Evolutionary conservation across 75 land plant genomes (phyloP).

Genomic region (Cryptomeria japonica): DNA sequence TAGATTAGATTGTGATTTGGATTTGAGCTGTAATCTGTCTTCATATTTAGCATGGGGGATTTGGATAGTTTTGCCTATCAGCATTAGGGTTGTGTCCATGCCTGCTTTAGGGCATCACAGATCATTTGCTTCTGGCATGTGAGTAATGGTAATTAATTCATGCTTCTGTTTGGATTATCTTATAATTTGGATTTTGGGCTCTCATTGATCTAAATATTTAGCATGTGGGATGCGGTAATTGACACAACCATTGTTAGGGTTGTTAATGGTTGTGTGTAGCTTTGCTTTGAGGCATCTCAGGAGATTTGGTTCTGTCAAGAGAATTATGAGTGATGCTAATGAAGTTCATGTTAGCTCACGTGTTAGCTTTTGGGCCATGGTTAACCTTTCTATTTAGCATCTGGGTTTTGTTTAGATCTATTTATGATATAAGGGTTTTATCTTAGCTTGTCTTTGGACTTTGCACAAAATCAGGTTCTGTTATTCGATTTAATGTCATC

Average conservation of each 20-base stretch:
- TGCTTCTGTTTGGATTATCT: background rate
- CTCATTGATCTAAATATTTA: background rate
- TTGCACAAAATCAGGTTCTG: slow-evolving; percentile 51
- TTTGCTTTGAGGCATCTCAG: background rate
- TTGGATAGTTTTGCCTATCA: background rate
- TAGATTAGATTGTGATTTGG: background rate
- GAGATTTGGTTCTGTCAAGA: background rate
- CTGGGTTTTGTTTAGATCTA: background rate
- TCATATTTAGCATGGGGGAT: background rate
- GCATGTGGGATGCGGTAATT: background rate
- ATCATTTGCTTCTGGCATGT: background rate
- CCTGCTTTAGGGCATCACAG: background rate
- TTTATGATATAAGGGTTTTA: background rate
- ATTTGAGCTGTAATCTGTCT: background rate
- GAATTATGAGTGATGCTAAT: background rate
- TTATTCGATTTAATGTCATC: background rate
- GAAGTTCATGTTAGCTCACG: background rate
- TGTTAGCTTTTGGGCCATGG: background rate
- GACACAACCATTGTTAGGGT: background rate
- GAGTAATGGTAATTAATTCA: background rate
- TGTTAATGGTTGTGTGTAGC: background rate
- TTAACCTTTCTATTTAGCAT: background rate
- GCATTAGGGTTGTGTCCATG: background rate
- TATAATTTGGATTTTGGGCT: background rate
- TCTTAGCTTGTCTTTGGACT: background rate